A percentile compares a stretch with the other conserved stretches of the same genome.
Evolutionary conservation across 169 alveolate species (phyloP).

Genomic region (Cryptosporidium tyzzeri): DNA sequence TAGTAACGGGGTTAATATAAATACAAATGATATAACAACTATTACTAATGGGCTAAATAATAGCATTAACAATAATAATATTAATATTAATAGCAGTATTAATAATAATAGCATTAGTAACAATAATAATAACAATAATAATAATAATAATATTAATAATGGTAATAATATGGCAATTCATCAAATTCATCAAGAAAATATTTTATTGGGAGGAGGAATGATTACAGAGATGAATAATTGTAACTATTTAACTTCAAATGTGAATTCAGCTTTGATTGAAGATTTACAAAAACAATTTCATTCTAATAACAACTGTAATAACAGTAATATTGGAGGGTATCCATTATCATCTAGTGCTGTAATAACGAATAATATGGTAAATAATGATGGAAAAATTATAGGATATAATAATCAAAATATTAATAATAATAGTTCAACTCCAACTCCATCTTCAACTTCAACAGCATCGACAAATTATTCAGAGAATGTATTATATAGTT

Average conservation of each 20-base stretch:
- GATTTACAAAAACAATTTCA: slow-evolving; percentile 1
- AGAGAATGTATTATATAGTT: slow-evolving; percentile 10
- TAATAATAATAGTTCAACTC: not conserved
- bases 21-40: not conserved
- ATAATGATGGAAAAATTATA: not conserved
- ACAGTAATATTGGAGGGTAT: not conserved
- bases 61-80: not conserved
- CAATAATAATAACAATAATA: not conserved
- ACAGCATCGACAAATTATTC: slow-evolving; percentile 25
- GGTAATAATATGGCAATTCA: not conserved
- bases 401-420: not conserved
- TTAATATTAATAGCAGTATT: not conserved
- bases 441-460: slow-evolving; percentile 22
- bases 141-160: not conserved
- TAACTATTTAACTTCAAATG: not conserved
- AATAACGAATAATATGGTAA: not conserved
- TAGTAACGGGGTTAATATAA: not conserved
- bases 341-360: not conserved
- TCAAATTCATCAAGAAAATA: not conserved
- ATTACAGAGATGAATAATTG: not conserved
- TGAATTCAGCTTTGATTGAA: not conserved
- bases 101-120: not conserved
- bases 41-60: not conserved
- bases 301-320: not conserved
- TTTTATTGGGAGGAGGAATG: not conserved